phyloP scores from a whole-genome alignment of 2,329 filamentous ascomycete genomes.

The Microcera coccophila region DNA sequence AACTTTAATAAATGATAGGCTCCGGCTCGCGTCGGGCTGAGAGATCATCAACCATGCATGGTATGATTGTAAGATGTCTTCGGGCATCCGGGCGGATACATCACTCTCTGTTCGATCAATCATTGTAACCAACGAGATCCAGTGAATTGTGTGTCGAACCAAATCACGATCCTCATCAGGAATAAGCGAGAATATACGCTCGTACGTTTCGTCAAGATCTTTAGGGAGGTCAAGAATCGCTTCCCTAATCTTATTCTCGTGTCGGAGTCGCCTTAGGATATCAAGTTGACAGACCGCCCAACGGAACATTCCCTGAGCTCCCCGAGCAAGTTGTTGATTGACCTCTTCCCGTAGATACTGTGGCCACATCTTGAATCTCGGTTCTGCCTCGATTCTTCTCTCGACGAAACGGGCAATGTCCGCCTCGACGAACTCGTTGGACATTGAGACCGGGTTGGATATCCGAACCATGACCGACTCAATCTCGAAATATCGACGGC shows the following conservation, averaged over 20 bases:
- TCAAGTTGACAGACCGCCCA: constrained; percentile 4
- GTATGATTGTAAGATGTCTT: not conserved
- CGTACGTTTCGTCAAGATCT: constrained; percentile 1
- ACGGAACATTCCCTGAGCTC: constrained; percentile 4
- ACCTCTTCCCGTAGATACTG: not conserved
- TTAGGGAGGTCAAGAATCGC: not conserved
- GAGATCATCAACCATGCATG: not conserved
- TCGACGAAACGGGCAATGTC: not conserved
- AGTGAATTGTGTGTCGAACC: constrained; percentile 1
- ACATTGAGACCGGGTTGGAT: constrained; percentile 1
- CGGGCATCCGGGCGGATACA: no score
- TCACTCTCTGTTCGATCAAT: not conserved
- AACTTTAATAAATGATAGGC: not conserved
- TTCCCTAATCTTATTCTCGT: not conserved
- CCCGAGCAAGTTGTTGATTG: not conserved
- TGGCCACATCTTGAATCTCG: not conserved
- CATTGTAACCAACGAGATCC: not conserved
- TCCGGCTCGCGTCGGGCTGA: no score
- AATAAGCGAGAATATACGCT: constrained; percentile 3
- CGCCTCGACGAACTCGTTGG: not conserved
- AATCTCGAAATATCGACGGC: not conserved
- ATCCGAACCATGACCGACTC: not conserved
- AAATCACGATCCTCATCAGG: not conserved
- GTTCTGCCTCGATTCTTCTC: not conserved
- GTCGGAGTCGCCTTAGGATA: constrained; percentile 1